A percentile compares a stretch with the other conserved stretches of the same genome.
Evolutionary conservation across 139 green algal genomes (phyloP).

Genomic region (Micractinium conductrix): DNA sequence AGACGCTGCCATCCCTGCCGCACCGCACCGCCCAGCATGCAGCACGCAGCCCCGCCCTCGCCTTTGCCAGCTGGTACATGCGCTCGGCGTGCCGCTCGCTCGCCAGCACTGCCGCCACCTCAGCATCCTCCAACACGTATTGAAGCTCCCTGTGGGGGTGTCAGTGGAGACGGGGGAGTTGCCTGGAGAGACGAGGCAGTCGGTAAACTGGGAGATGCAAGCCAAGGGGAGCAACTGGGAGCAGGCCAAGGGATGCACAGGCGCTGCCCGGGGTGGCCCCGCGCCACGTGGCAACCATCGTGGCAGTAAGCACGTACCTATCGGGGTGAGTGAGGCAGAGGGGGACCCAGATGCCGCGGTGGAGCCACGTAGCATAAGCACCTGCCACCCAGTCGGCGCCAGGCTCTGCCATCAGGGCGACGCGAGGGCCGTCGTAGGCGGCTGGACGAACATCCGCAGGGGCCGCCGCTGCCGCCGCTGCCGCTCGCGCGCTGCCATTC

Average conservation of each 20-base stretch:
- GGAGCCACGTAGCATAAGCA: conserved; percentile 86
- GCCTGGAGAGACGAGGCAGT: neutral
- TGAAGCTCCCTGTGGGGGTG: conserved; percentile 63
- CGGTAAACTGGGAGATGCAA: neutral
- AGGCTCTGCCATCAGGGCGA: conserved; percentile 61
- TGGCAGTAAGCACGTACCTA: neutral
- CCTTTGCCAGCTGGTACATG: conserved; percentile 35
- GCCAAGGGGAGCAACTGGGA: neutral
- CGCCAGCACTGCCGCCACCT: conserved; percentile 58
- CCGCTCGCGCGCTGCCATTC: neutral
- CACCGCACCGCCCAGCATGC: neutral
- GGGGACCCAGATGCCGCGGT: conserved; percentile 81
- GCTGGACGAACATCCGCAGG: too few species aligned
- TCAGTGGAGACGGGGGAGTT: too few species aligned
- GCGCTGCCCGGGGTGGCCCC: too few species aligned
- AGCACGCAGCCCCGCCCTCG: neutral
- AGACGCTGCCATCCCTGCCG: too few species aligned
- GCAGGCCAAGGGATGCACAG: neutral
- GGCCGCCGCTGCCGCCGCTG: neutral
- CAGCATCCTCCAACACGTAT: conserved; percentile 85
- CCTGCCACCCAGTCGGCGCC: conserved; percentile 68
- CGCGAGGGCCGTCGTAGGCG: conserved; percentile 11
- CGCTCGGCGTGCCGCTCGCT: conserved; percentile 30
- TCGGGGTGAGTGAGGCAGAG: conserved; percentile 82
- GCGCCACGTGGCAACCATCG: neutral